Evolutionary conservation across 768 basidiomycete genomes (phyloP), one percentile per base, ranked within the genome.

Genomic region (Leucosporidium creatinivorum): DNA sequence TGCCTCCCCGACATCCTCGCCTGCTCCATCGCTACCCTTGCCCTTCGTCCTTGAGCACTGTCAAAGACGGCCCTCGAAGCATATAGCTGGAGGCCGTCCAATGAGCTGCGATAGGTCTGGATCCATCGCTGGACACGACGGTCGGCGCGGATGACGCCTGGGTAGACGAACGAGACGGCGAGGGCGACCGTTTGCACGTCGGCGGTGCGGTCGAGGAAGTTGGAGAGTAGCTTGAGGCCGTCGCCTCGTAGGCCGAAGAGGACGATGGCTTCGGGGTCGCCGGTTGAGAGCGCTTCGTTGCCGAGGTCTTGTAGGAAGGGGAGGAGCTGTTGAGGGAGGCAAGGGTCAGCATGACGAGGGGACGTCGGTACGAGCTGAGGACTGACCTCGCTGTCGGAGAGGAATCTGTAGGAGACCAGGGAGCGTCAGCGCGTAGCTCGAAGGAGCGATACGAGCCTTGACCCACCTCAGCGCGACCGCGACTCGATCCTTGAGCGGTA

Each of bases 201-300:
- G 25, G 51, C 51, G 0, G 71, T 67, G 5, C 66, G 62, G 54
- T 73, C 68, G 66, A 73, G 61, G 63, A 61, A 69, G 25, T 64
- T 60, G 7, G 36, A 50, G 36, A 71, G 61, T 28, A 71, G 66
- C 28, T 65, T 62, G 52, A 71, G 63, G 18, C 70, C 70, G 48
- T 67, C 70, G 55, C 66, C 68, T 3, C 71, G 71, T 3, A 73
- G 61, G 18, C 71, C 71, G 60, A 73, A 69, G 23, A 73, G 65
- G 55, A 73, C 65, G 59, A 73, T 66, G 28, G 68, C 68, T 44
- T 64, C 65, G 56, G 69, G 71, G 61, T 73, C 71, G 26, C 58
- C 61, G 12, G 60, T 61, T 4, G 62, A 55, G 15, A 69, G 65
- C 3, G 71, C 66, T 33, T 67, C 68, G 19, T 62, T 61, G 21